A percentile compares a stretch with the other conserved stretches of the same genome.
Evolutionary conservation across 345 rosid genomes (phyloP).

Genomic region (Murraya koenigii): DNA sequence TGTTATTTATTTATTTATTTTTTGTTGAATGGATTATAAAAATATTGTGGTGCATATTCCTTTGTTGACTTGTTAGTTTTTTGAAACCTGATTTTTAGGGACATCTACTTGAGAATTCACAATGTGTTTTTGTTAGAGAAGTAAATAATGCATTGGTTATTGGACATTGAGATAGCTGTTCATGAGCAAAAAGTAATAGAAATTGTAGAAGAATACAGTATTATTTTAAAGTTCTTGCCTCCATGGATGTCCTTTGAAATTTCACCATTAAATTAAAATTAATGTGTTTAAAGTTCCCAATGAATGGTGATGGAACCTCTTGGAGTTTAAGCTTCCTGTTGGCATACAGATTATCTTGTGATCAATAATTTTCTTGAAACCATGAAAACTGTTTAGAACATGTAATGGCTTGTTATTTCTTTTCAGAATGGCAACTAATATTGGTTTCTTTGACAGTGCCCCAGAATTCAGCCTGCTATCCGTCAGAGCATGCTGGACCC

Average conservation of each 20-base stretch:
- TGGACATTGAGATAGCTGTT: not conserved
- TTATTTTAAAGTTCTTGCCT: not conserved
- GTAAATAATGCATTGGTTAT: not conserved
- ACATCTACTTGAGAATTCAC: not conserved
- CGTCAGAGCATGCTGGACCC: constrained; percentile 51
- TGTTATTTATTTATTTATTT: not conserved
- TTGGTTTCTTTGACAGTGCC: constrained; percentile 45
- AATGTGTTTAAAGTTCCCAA: not conserved
- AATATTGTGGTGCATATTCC: not conserved
- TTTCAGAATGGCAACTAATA: constrained; percentile 14
- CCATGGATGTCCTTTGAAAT: not conserved
- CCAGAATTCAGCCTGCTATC: constrained; percentile 61
- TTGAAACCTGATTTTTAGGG: not conserved
- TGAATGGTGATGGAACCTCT: not conserved
- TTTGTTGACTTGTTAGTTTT: not conserved
- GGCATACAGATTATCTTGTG: not conserved
- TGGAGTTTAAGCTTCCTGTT: not conserved
- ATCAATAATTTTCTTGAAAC: not conserved
- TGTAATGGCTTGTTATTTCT: not conserved
- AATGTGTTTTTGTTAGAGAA: not conserved
- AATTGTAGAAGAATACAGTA: not conserved
- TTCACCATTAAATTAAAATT: not conserved
- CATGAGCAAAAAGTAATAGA: too few relatives aligned
- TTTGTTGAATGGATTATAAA: not conserved
- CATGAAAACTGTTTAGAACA: not conserved